These are phyloP conservation scores for Rauvolfia tetraphylla DNA, from an alignment of 257 asterid species.

Conservation along the genomic window DNA sequence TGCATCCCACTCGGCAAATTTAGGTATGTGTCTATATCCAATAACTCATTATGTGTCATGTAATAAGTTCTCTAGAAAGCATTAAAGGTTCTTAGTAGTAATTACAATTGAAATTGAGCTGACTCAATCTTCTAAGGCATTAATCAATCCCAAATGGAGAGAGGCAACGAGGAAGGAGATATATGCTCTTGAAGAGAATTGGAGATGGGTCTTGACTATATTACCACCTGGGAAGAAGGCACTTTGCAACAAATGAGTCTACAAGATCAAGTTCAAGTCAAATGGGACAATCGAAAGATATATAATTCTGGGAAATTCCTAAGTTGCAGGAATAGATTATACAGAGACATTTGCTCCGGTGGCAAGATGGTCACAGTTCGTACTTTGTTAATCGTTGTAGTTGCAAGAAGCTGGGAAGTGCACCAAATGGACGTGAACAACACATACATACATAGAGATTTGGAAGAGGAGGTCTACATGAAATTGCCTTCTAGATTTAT, in stretches of 20 bases:
- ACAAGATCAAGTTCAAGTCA: neutral
- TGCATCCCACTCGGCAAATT: too few relatives aligned
- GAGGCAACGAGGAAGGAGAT: too few relatives aligned
- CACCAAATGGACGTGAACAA: conserved; percentile 14
- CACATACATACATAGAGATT: neutral
- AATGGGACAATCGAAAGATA: conserved; percentile 3
- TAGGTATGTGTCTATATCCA: too few relatives aligned
- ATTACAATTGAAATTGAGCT: too few relatives aligned
- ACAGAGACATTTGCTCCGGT: conserved; percentile 3
- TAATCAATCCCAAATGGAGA: too few relatives aligned
- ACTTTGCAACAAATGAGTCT: neutral
- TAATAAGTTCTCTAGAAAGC: too few relatives aligned
- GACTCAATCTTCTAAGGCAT: too few relatives aligned
- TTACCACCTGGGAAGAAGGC: neutral
- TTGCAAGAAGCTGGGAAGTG: neutral
- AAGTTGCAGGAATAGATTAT: neutral
- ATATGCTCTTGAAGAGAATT: too few relatives aligned
- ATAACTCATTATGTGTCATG: too few relatives aligned
- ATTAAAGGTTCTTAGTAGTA: too few relatives aligned
- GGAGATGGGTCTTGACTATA: too few relatives aligned
- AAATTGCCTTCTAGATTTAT: neutral
- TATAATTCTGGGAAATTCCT: neutral
- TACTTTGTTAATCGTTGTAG: neutral
- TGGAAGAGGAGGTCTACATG: conserved; percentile 10
- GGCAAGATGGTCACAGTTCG: neutral